Percentiles rank a stretch among this genome's conserved stretches.
These are phyloP conservation scores for Lipomyces yamadae DNA, from an alignment of 805 yeast species.

Conservation along the genomic window DNA sequence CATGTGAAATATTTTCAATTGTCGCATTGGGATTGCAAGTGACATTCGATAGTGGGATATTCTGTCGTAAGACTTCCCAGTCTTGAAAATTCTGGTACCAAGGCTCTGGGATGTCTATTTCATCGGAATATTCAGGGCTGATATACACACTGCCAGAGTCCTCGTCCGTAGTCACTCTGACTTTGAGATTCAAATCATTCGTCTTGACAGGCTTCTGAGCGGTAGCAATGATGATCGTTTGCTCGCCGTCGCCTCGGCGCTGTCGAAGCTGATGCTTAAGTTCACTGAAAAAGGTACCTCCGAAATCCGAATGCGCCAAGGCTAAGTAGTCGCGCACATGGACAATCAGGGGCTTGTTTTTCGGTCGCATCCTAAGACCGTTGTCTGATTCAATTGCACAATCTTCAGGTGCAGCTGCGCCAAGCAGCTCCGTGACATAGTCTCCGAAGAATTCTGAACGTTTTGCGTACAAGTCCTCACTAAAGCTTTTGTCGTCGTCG, in stretches of 20 bases:
- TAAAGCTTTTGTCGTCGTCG: not conserved
- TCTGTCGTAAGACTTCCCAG: slow-evolving; percentile 11
- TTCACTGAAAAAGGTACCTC: slow-evolving; percentile 24
- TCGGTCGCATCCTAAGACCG: not conserved
- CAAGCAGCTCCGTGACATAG: not conserved
- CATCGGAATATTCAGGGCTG: not conserved
- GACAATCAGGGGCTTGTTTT: slow-evolving; percentile 20
- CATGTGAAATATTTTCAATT: slow-evolving; percentile 15
- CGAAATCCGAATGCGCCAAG: slow-evolving; percentile 18
- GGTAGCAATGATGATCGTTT: slow-evolving; percentile 24
- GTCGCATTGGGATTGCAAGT: slow-evolving; percentile 18
- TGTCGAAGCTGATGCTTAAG: slow-evolving; percentile 23
- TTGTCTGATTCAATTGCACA: not conserved
- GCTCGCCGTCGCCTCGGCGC: slow-evolving; percentile 19
- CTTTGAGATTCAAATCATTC: not conserved
- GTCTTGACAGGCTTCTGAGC: slow-evolving; percentile 13
- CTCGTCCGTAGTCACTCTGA: not conserved
- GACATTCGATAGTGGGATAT: slow-evolving; percentile 19
- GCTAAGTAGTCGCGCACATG: slow-evolving; percentile 26
- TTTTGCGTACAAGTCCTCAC: not conserved
- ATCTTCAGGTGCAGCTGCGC: not conserved
- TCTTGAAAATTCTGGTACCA: slow-evolving; percentile 2
- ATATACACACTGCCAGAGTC: not conserved
- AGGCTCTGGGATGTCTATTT: not conserved
- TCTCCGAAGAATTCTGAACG: slow-evolving; percentile 3